Conservation (phyloP, 805 yeast genomes). For the Allodekkera sacchari region DNA sequence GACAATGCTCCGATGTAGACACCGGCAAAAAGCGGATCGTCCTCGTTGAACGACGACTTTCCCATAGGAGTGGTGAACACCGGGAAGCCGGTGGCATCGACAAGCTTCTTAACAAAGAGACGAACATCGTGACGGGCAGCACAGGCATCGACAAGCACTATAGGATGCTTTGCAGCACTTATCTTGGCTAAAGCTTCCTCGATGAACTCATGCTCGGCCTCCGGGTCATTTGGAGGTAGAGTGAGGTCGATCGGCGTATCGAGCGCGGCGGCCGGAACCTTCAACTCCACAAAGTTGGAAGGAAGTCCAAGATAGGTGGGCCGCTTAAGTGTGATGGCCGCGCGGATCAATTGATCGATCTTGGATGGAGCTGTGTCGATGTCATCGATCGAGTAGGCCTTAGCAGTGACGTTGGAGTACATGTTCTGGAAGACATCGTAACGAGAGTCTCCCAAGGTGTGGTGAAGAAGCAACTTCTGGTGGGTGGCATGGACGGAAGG, state of each 20-base stretch:
- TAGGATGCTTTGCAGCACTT: slow-evolving; percentile 54
- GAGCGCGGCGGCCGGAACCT: slow-evolving; percentile 48
- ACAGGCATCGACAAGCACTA: slow-evolving; percentile 81
- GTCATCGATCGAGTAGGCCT: slow-evolving; percentile 58
- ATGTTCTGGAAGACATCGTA: slow-evolving; percentile 72
- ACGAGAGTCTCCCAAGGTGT: slow-evolving; percentile 78
- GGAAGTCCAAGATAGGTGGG: slow-evolving; percentile 82
- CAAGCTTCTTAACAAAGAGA: slow-evolving; percentile 54
- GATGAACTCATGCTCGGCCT: slow-evolving; percentile 57
- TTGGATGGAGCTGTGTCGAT: slow-evolving; percentile 57
- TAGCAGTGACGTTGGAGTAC: slow-evolving; percentile 64
- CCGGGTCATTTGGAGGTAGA: slow-evolving; percentile 48
- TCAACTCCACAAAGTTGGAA: slow-evolving; percentile 66
- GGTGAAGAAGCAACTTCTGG: slow-evolving; percentile 67
- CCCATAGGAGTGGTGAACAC: slow-evolving; percentile 89
- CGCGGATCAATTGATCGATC: slow-evolving; percentile 67
- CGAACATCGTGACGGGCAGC: slow-evolving; percentile 68
- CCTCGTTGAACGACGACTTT: slow-evolving; percentile 70
- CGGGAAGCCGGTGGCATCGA: slow-evolving; percentile 66
- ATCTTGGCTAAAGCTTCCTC: slow-evolving; percentile 45
- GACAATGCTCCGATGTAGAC: slow-evolving; percentile 81
- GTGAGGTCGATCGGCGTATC: slow-evolving; percentile 58
- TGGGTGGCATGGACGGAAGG: slow-evolving; percentile 72
- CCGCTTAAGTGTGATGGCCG: slow-evolving; percentile 63
- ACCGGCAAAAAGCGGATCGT: slow-evolving; percentile 69